Conservation (phyloP, 176 grass and related monocot species). For the Olyra latifolia region DNA sequence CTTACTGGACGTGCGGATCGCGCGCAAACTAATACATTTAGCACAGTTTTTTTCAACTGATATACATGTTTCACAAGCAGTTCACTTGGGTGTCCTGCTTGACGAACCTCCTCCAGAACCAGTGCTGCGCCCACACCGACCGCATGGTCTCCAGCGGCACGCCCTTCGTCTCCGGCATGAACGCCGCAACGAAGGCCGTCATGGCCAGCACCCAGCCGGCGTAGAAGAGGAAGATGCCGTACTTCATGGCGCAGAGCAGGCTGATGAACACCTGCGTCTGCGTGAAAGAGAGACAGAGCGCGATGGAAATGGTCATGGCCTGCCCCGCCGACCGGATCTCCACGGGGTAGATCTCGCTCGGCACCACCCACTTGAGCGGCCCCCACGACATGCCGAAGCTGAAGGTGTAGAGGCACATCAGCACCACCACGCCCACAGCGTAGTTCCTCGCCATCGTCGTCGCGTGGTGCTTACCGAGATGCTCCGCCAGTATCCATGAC, state of each 20-base stretch:
- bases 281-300: constrained; percentile 58
- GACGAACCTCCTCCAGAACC: constrained; percentile 61
- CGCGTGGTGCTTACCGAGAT: constrained; percentile 33
- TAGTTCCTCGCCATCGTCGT: constrained; percentile 45
- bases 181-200: constrained; percentile 59
- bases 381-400: constrained; percentile 84
- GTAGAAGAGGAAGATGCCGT: constrained; percentile 65
- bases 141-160: constrained; percentile 63
- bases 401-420: constrained; percentile 57
- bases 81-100: background rate
- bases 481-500: constrained; percentile 57
- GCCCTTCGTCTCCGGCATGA: constrained; percentile 77
- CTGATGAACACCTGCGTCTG: constrained; percentile 73
- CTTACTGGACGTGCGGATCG: no score
- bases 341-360: constrained; percentile 82
- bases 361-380: constrained; percentile 72
- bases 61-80: background rate
- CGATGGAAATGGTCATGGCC: constrained; percentile 52
- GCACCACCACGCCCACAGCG: constrained; percentile 53
- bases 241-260: constrained; percentile 63
- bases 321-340: constrained; percentile 79
- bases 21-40: no score
- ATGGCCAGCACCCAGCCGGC: constrained; percentile 56
- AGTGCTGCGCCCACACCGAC: constrained; percentile 42
- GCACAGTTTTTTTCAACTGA: no score